Evolutionary conservation across 2,329 filamentous ascomycete species (phyloP), one percentile per base, ranked within the genome.

Genomic region (Nemania sp.): DNA sequence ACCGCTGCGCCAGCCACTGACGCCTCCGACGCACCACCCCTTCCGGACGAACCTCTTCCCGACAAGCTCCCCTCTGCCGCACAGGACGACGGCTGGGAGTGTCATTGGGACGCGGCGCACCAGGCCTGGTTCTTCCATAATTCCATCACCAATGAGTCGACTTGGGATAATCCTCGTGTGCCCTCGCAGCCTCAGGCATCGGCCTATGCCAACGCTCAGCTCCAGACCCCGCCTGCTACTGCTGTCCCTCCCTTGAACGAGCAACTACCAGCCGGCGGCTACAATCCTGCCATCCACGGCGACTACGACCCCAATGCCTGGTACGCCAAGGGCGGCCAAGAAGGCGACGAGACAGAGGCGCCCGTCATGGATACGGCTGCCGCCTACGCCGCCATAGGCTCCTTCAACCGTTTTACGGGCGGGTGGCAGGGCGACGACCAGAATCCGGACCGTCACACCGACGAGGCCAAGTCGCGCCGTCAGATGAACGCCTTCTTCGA

Each of bases 401-500:
- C 86, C n/a, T 97, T 98, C 81, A 97, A 97, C 74, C 88, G 92
- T 58, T 94, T 92, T 77, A 97, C 91, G 0, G 93, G 93, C 46
- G 84, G 87, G 66, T 96, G 91, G 79, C 93, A 97, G 77, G 78
- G 82, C 17, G 79, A 79, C 2, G 83, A 86, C 11, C 79, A 88
- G 65, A 88, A 84, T 2, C 86, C 91, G 1, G 91, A 95, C 54
- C 85, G 88, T 53, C 90, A 93, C 79, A 90, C 87, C 68, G 92
- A 97, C 71, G 92, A 96, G 72, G 90, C 91, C 72, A 97, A 97
- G 81, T 89, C 89, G 62, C 83, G 82, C 53, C 83, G 95, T 46
- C 95, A 98, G 78, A 90, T 98, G 90, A 90, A 91, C 72, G 91
- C 92, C 42, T 98, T 89, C 77, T 99, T 98, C 75, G 94, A 99